phyloP scores from a whole-genome alignment of 2,329 filamentous ascomycete genomes.

The Fusarium lateritium region DNA sequence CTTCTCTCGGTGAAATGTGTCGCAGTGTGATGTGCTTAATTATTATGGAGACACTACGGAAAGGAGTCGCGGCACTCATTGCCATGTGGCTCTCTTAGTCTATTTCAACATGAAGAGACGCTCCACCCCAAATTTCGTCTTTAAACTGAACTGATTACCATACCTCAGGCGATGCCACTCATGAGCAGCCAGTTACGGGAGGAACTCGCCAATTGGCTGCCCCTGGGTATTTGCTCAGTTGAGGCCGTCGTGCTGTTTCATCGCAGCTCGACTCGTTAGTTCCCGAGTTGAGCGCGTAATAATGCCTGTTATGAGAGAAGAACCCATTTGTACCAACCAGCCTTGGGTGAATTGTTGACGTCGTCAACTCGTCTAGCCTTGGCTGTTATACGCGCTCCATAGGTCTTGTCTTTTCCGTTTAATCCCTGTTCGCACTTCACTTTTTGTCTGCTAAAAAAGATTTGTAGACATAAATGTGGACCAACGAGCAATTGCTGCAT shows the following conservation, averaged over 20 bases:
- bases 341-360: neutral
- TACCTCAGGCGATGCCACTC: neutral
- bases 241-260: neutral
- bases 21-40: too few species aligned
- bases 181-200: neutral
- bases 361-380: neutral
- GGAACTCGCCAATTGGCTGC: slow-evolving; percentile 6
- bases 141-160: too few species aligned
- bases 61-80: neutral
- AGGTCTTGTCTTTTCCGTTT: neutral
- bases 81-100: neutral
- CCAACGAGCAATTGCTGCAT: slow-evolving; percentile 21
- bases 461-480: slow-evolving; percentile 1
- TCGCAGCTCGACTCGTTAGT: neutral
- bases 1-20: too few species aligned
- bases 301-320: neutral
- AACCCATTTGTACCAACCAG: neutral
- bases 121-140: too few species aligned
- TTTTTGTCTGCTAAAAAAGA: neutral
- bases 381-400: neutral
- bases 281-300: neutral
- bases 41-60: too few species aligned
- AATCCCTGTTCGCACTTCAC: neutral
- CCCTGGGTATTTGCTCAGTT: slow-evolving; percentile 1
- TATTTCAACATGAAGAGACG: too few species aligned